phyloP scores from a whole-genome alignment of 768 basidiomycete species.

The Botryobasidium botryosum region DNA sequence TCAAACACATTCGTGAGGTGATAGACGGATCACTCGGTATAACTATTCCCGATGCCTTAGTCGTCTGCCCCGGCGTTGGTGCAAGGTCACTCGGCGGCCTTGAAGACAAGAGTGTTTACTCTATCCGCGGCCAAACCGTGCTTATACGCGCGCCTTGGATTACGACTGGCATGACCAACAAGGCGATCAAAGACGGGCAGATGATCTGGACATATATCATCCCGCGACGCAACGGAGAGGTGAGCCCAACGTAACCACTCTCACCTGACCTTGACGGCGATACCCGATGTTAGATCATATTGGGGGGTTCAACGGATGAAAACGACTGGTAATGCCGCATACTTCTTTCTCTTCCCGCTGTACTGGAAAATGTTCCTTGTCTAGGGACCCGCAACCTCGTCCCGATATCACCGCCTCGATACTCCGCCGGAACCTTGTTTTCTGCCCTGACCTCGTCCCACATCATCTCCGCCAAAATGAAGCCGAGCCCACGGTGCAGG shows the following conservation, averaged over 20 bases:
- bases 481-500: conserved; percentile 21
- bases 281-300: conserved; percentile 21
- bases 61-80: conserved; percentile 57
- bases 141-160: conserved; percentile 34
- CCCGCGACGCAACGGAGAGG: conserved; percentile 41
- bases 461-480: neutral
- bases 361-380: neutral
- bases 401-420: conserved; percentile 45
- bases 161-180: conserved; percentile 33
- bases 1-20: conserved; percentile 56
- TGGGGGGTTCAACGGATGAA: conserved; percentile 40
- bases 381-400: conserved; percentile 43
- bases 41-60: conserved; percentile 29
- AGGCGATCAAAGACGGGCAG: conserved; percentile 19
- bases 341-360: neutral
- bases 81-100: conserved; percentile 35
- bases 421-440: conserved; percentile 30
- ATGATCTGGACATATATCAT: conserved; percentile 48
- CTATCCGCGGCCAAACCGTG: conserved; percentile 19
- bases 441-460: conserved; percentile 15
- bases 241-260: conserved; percentile 16
- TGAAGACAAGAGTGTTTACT: conserved; percentile 24
- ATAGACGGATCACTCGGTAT: conserved; percentile 31
- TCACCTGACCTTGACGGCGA: neutral
- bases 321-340: conserved; percentile 53